Evolutionary conservation across 805 yeast species (phyloP).

Genomic region (Ogataea ramenticola): DNA sequence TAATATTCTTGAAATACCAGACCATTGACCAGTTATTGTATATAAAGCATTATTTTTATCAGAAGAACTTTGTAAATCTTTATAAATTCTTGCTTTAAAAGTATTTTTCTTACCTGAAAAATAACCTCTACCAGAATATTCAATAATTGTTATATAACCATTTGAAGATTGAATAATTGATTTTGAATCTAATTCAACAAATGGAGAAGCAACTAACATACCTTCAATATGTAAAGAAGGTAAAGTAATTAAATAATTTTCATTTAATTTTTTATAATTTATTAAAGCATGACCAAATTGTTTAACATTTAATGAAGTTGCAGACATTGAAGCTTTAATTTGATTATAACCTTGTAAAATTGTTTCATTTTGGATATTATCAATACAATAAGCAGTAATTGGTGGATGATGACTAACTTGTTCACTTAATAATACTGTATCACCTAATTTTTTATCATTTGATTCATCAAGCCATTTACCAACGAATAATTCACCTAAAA

Average conservation of each 20-base stretch:
- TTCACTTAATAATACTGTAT: conserved; percentile 73
- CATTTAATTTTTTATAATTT: conserved; percentile 53
- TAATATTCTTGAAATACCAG: conserved; percentile 59
- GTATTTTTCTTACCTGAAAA: conserved; percentile 92
- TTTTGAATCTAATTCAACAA: conserved; percentile 87
- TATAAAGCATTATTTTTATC: conserved; percentile 58
- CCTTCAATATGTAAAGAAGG: conserved; percentile 97
- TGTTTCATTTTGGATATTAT: conserved; percentile 64
- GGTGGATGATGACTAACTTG: conserved; percentile 99
- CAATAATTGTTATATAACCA: conserved; percentile 69
- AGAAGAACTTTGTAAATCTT: conserved; percentile 40
- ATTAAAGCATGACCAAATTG: conserved; percentile 89
- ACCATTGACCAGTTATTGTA: conserved; percentile 91
- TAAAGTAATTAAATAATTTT: conserved; percentile 71
- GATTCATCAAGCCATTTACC: conserved; percentile 73
- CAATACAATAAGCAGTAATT: conserved; percentile 82
- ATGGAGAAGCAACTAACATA: conserved; percentile 82
- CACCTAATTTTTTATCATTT: conserved; percentile 50
- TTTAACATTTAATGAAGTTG: conserved; percentile 73
- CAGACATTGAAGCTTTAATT: conserved; percentile 73
- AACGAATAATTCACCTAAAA: conserved; percentile 87
- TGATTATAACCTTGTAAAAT: conserved; percentile 85
- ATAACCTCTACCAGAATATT: conserved; percentile 89
- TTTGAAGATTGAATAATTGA: conserved; percentile 76
- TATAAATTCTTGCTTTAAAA: conserved; percentile 77